Base-by-base conservation (phyloP, 2,329 filamentous ascomycete genomes). In the Verticillium dahliae region DNA sequence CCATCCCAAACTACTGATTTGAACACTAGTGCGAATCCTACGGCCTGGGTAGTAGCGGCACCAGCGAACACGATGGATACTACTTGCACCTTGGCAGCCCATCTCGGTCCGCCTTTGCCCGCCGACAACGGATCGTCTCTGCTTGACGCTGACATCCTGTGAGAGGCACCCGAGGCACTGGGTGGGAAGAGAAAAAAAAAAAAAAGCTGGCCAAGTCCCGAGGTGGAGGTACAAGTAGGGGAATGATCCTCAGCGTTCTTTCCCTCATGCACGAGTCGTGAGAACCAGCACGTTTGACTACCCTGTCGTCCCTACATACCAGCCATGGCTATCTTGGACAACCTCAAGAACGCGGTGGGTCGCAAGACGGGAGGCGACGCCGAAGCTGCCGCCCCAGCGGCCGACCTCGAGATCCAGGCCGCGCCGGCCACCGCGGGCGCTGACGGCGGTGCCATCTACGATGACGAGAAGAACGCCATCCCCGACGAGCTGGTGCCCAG, bases 401-500 rank as follows among this genome's bases (percentile, higher is more conserved):
- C 38, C 35, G 56, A 58, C 39, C 27, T 50, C 27, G 57, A 58
- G 57, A 58, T 58, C 27, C 57, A 58, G 39, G 27, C 37, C 37
- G 57, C 39, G 22, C 39, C 57, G 38, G 15, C 41, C 27, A 58
- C 57, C 37, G 45, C 35, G 38, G 37, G n/a, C 57, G 38, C 50
- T 6, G 38, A 41, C 14, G 37, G 22, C 38, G 39, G 31, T n/a
- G 57, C 33, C 37, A 27, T 15, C 14, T n/a, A 39, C n/a, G 57
- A 15, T 22, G 57, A 58, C 1, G 57, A 45, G 14, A 45, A 58
- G 38, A 37, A 22, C 55, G 55, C 15, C 55, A 18, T 57, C 55
- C 55, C 35, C 55, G 57, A 59, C 31, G 27, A 45, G 14, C 62
- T 62, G 10, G 57, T 59, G 13, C 60, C 62, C 11, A 52, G 14